Evolutionary conservation across 192 early-diverging fungal species (phyloP).

Genomic region (Spizellomyces sp.): DNA sequence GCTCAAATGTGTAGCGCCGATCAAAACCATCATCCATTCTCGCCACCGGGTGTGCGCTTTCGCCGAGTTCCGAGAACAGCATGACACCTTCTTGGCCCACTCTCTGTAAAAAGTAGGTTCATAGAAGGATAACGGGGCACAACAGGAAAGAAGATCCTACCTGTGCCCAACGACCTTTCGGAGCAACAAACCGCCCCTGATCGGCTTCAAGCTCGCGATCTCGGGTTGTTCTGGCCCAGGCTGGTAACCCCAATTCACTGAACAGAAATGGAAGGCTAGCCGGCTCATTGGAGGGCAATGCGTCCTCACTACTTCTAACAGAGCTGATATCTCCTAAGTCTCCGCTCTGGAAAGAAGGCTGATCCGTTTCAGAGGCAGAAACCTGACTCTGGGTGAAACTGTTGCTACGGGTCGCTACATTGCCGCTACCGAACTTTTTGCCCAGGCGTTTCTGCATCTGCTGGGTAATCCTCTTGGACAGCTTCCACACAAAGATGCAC

Average conservation of each 20-base stretch:
- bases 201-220: slow-evolving; percentile 2
- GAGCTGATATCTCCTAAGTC: too few species aligned
- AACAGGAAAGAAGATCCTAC: slow-evolving; percentile 16
- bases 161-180: slow-evolving; percentile 38
- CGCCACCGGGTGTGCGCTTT: slow-evolving; percentile 34
- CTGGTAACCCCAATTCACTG: slow-evolving; percentile 37
- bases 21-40: slow-evolving; percentile 25
- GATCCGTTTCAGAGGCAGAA: too few species aligned
- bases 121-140: slow-evolving; percentile 4
- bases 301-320: too few species aligned
- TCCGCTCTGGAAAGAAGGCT: too few species aligned
- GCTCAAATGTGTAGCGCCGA: slow-evolving; percentile 40
- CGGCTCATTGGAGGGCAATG: background rate
- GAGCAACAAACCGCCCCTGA: slow-evolving; percentile 21
- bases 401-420: too few species aligned
- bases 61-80: slow-evolving; percentile 43
- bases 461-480: slow-evolving; percentile 50
- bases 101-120: slow-evolving; percentile 26
- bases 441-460: slow-evolving; percentile 17
- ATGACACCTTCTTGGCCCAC: slow-evolving; percentile 33
- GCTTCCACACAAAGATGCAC: slow-evolving; percentile 74
- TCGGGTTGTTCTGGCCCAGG: slow-evolving; percentile 37
- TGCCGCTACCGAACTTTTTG: background rate
- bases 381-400: too few species aligned
- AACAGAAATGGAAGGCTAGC: slow-evolving; percentile 20